A percentile compares a stretch with the other conserved stretches of the same genome.
phyloP scores from a whole-genome alignment of 164 flowering plant species.

The Paratinospora sagittata region DNA sequence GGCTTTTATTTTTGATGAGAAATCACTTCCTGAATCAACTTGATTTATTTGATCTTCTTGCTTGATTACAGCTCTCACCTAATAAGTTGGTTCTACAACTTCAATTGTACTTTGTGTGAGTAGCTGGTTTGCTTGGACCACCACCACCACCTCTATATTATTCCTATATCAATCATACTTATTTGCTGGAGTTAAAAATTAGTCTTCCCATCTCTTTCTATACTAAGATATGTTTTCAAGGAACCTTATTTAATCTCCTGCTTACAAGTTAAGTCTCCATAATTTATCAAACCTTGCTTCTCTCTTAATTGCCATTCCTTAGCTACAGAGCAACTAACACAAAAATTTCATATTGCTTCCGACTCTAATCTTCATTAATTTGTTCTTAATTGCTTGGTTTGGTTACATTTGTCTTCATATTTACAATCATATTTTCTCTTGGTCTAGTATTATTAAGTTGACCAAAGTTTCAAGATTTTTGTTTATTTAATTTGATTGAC shows the following conservation, averaged over 20 bases:
- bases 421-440: background rate
- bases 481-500: background rate
- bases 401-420: background rate
- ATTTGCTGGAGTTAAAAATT: background rate
- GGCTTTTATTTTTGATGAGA: background rate
- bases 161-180: background rate
- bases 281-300: background rate
- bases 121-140: constrained; percentile 2
- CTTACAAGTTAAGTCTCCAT: background rate
- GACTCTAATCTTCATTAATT: background rate
- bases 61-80: background rate
- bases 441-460: background rate
- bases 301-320: too few species aligned
- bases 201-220: background rate
- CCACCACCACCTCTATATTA: background rate
- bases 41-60: background rate
- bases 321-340: background rate
- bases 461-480: background rate
- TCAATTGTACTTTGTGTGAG: constrained; percentile 1
- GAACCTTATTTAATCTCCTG: background rate
- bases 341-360: background rate
- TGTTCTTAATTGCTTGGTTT: background rate
- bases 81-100: background rate
- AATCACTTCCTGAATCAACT: constrained; percentile 4
- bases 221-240: background rate